Base-by-base conservation (phyloP, 2,329 filamentous ascomycete genomes). In the Arthrobotrys conoides region DNA sequence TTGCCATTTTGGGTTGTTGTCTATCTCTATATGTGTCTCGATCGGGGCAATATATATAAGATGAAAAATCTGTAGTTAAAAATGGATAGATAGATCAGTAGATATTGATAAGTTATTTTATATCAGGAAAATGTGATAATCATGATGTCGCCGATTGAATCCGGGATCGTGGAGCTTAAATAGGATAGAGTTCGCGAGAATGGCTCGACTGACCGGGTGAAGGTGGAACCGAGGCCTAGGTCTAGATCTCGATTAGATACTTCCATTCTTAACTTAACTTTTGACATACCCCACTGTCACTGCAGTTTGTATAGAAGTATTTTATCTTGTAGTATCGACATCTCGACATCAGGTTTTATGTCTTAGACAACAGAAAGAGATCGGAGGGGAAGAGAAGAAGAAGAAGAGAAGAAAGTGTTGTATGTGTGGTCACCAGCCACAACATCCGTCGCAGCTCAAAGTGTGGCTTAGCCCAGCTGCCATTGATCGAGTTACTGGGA, bases 221-320 rank as follows among this genome's bases (percentile, higher is more conserved):
- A 22, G 33, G 53, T 36, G 30, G 36, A 46, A 22, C 41, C 67
- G 41, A 30, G 67, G 24, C 41, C 41, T 33, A 20, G 27, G 24
- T 51, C 41, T 33, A 20, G 27, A 30, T 49, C 36, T 24, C 9
- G 64, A 67, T 44, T 41, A n/a, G n/a, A 18, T 8, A 99, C 89
- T 98, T 96, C 86, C 94, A 94, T 88, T 99, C 97, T 94, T 98
- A 98, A 89, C 96, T 93, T 96, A 96, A 99, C 18, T 10, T 36
- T 36, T 9, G n/a, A n/a, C 33, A 1, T 36, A 8, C 33, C 33
- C 33, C 6, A 36, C 5, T 36, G 33, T 36, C 33, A 36, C 33
- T 36, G 33, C 33, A 36, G 9, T 36, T 5, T 8, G 1, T 30
- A 6, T 5, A 20, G 3, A 46, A 20, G n/a, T 46, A 20, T n/a